phyloP scores from a whole-genome alignment of 2,329 filamentous ascomycete species.

The Rasamsonia emersonii region DNA sequence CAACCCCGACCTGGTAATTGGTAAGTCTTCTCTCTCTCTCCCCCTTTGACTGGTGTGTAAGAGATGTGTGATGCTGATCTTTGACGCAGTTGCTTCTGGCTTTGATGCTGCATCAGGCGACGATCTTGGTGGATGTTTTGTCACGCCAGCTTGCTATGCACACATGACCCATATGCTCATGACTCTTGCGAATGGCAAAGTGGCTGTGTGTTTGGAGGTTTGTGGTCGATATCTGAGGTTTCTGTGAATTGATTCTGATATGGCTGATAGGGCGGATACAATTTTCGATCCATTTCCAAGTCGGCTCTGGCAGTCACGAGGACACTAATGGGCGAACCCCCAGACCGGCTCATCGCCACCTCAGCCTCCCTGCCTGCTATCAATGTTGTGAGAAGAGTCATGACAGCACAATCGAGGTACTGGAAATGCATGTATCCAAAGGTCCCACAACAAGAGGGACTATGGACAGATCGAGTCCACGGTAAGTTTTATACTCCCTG shows the following conservation, averaged over 20 bases:
- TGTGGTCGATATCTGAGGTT: too few relatives aligned
- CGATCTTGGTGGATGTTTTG: slow-evolving; percentile 84
- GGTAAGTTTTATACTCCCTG: slow-evolving; percentile 30
- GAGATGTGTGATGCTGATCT: slow-evolving; percentile 4
- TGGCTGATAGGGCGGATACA: slow-evolving; percentile 65
- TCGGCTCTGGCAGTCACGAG: slow-evolving; percentile 86
- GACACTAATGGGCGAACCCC: slow-evolving; percentile 92
- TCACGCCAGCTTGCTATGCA: slow-evolving; percentile 82
- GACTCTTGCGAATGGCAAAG: slow-evolving; percentile 80
- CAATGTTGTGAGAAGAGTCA: slow-evolving; percentile 49
- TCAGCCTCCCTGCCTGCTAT: slow-evolving; percentile 45
- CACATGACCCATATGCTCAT: slow-evolving; percentile 99
- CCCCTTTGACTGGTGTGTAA: not conserved
- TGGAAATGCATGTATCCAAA: slow-evolving; percentile 84
- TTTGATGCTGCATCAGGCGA: slow-evolving; percentile 95
- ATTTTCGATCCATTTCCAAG: slow-evolving; percentile 81
- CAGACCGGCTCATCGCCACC: slow-evolving; percentile 48
- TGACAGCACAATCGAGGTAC: slow-evolving; percentile 54
- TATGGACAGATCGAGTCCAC: slow-evolving; percentile 53
- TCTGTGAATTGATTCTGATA: slow-evolving; percentile 3
- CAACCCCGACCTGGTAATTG: slow-evolving; percentile 82
- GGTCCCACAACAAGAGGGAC: slow-evolving; percentile 19
- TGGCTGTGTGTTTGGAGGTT: slow-evolving; percentile 80
- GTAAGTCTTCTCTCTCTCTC: slow-evolving; percentile 23
- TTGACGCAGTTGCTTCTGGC: slow-evolving; percentile 64